Conservation (phyloP, 805 yeast species). For the Ogataea angusta region DNA sequence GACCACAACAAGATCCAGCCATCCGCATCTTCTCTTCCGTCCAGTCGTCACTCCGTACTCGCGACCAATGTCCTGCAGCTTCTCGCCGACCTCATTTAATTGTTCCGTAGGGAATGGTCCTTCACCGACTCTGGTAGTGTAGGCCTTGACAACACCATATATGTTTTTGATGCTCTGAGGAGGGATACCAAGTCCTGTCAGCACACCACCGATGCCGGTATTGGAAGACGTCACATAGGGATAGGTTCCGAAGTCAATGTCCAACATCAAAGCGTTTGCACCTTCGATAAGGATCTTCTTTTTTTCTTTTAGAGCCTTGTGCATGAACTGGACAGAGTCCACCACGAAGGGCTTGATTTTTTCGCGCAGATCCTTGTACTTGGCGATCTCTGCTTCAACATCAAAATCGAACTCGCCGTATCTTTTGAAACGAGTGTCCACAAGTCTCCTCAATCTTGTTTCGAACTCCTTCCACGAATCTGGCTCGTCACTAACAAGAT, state of each 20-base stretch:
- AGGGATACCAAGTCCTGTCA: constrained; percentile 96
- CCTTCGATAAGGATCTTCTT: constrained; percentile 95
- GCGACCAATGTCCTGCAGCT: constrained; percentile 86
- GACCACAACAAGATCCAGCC: constrained; percentile 95
- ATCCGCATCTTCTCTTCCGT: constrained; percentile 98
- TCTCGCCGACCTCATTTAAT: constrained; percentile 80
- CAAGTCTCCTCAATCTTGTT: constrained; percentile 67
- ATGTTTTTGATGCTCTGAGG: constrained; percentile 77
- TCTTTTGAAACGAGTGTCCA: constrained; percentile 79
- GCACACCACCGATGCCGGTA: constrained; percentile 97
- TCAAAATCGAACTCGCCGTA: constrained; percentile 93
- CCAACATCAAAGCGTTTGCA: constrained; percentile 97
- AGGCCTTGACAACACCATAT: constrained; percentile 97
- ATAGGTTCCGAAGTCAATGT: constrained; percentile 95
- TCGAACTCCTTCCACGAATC: constrained; percentile 93
- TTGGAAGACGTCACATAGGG: constrained; percentile 95
- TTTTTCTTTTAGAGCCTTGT: constrained; percentile 66
- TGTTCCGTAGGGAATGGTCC: constrained; percentile 99
- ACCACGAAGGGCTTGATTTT: constrained; percentile 85
- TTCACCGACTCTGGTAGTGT: constrained; percentile 98
- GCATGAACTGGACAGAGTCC: constrained; percentile 84
- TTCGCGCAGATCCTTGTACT: constrained; percentile 72
- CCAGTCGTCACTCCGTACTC: constrained; percentile 99
- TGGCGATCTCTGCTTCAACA: constrained; percentile 70
- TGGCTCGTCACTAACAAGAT: constrained; percentile 83